A percentile compares a stretch with the other conserved stretches of the same genome.
These are phyloP conservation scores for Emydomyces testavorans DNA, from an alignment of 2,329 filamentous ascomycete species.

Conservation along the genomic window DNA sequence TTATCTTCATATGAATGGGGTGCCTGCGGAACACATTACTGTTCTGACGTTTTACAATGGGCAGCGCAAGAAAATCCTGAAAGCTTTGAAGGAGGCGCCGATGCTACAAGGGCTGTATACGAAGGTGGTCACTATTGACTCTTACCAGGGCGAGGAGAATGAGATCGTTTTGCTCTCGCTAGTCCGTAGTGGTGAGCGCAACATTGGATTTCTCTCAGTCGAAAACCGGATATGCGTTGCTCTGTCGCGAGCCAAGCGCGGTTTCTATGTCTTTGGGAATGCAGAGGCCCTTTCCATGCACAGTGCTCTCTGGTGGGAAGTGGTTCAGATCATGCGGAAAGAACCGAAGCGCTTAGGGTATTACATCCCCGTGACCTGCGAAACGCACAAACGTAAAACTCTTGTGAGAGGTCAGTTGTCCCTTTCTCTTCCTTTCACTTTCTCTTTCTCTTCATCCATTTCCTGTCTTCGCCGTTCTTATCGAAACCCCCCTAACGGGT, in stretches of 20 bases:
- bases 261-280: slow-evolving; percentile 80
- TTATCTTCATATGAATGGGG: slow-evolving; percentile 60
- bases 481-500: slow-evolving; percentile 5
- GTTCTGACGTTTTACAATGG: slow-evolving; percentile 82
- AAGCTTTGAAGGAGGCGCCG: slow-evolving; percentile 32
- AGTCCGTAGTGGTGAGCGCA: slow-evolving; percentile 54
- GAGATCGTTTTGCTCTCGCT: slow-evolving; percentile 70
- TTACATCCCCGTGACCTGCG: slow-evolving; percentile 53
- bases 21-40: slow-evolving; percentile 53
- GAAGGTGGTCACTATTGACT: slow-evolving; percentile 71
- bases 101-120: slow-evolving; percentile 37
- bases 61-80: slow-evolving; percentile 56
- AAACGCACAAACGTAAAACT: slow-evolving; percentile 44
- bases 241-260: slow-evolving; percentile 58
- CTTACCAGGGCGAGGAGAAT: slow-evolving; percentile 86
- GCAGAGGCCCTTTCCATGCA: slow-evolving; percentile 41
- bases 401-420: slow-evolving; percentile 36
- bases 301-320: slow-evolving; percentile 42
- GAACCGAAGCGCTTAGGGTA: slow-evolving; percentile 34
- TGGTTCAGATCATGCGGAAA: slow-evolving; percentile 36
- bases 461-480: not conserved
- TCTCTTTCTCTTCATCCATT: not conserved
- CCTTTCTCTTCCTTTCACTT: slow-evolving; percentile 2
- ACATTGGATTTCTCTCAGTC: slow-evolving; percentile 63
- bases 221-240: slow-evolving; percentile 53